Percentiles rank a stretch among this genome's conserved stretches.
Evolutionary conservation across 2,329 filamentous ascomycete species (phyloP).

Genomic region (Fusarium sp.): DNA sequence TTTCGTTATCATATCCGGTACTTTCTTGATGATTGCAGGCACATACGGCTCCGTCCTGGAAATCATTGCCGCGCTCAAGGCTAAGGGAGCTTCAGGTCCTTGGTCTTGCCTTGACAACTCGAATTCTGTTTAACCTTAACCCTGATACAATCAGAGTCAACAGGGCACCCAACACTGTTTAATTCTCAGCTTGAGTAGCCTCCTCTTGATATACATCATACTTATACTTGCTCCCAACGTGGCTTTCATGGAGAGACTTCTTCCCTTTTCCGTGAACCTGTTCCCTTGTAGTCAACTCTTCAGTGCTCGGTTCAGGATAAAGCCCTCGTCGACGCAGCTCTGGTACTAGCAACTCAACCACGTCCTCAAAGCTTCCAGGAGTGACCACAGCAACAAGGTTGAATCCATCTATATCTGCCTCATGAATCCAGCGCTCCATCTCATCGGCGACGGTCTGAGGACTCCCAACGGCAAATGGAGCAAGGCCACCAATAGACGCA

Average conservation of each 20-base stretch:
- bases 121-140: neutral
- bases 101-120: slow-evolving; percentile 32
- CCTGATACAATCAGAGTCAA: neutral
- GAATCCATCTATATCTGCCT: slow-evolving; percentile 19
- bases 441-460: slow-evolving; percentile 8
- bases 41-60: slow-evolving; percentile 27
- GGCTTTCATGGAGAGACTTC: neutral
- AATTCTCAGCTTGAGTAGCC: neutral
- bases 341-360: slow-evolving; percentile 21
- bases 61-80: neutral
- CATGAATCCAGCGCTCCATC: slow-evolving; percentile 10
- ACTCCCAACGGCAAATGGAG: neutral
- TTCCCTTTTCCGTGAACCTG: neutral
- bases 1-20: slow-evolving; percentile 20
- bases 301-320: neutral
- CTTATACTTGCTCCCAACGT: neutral
- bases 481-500: neutral
- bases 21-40: slow-evolving; percentile 18
- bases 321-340: neutral
- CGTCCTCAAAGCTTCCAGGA: slow-evolving; percentile 11
- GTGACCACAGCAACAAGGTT: slow-evolving; percentile 52
- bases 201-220: neutral
- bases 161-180: neutral
- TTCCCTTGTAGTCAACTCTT: neutral
- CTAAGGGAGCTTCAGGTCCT: neutral